These are phyloP conservation scores for Scheffersomyces coipomensis DNA, from an alignment of 805 yeast species.

Conservation along the genomic window DNA sequence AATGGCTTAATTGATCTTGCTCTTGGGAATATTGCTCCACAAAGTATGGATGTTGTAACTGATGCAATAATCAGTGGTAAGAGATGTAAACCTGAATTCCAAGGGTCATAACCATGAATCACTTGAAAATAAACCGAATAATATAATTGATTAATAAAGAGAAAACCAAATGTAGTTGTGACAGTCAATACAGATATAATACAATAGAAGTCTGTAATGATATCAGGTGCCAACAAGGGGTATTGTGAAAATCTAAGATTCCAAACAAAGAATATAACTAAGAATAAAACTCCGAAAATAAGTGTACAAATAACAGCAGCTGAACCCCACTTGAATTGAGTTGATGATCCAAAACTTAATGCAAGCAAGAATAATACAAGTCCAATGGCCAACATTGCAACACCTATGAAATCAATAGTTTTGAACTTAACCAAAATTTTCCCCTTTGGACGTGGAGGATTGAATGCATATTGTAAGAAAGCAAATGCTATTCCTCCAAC, in stretches of 20 bases:
- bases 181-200: slow-evolving; percentile 32
- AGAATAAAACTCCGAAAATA: slow-evolving; percentile 40
- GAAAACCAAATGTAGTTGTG: slow-evolving; percentile 28
- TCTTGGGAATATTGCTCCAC: slow-evolving; percentile 37
- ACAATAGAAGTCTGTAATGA: slow-evolving; percentile 36
- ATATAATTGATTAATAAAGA: slow-evolving; percentile 26
- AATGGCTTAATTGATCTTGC: slow-evolving; percentile 41
- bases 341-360: slow-evolving; percentile 45
- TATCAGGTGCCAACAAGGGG: slow-evolving; percentile 44
- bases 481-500: slow-evolving; percentile 52
- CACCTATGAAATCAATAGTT: slow-evolving; percentile 49
- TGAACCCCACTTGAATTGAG: slow-evolving; percentile 50
- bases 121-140: slow-evolving; percentile 45
- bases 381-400: slow-evolving; percentile 37
- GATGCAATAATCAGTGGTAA: slow-evolving; percentile 41
- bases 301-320: slow-evolving; percentile 49
- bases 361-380: slow-evolving; percentile 46
- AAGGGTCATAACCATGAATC: slow-evolving; percentile 35
- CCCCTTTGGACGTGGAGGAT: slow-evolving; percentile 43
- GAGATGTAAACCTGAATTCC: slow-evolving; percentile 43
- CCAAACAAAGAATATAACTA: slow-evolving; percentile 35
- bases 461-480: slow-evolving; percentile 35
- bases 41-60: slow-evolving; percentile 29
- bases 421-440: slow-evolving; percentile 31
- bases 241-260: slow-evolving; percentile 35